Evolutionary conservation across 768 basidiomycete species (phyloP).

Genomic region (Suillus weaverae): DNA sequence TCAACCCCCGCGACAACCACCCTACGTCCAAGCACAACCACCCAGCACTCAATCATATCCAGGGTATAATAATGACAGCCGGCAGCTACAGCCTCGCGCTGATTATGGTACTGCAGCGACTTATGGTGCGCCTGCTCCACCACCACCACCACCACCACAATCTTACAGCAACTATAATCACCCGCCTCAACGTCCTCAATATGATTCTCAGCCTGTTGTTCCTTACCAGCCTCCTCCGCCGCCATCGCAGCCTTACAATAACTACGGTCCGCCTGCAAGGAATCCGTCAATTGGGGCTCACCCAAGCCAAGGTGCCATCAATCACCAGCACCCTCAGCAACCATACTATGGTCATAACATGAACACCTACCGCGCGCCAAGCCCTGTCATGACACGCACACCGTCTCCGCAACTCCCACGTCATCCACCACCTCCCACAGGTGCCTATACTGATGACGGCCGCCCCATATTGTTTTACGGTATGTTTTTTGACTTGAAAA

Average conservation of each 20-base stretch:
- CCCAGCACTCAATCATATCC: conserved; percentile 19
- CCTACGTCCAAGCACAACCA: conserved; percentile 4
- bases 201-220: conserved; percentile 20
- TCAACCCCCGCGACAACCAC: conserved; percentile 30
- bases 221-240: conserved; percentile 20
- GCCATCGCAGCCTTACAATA: conserved; percentile 10
- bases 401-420: conserved; percentile 52
- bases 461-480: conserved; percentile 86
- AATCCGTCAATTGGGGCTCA: conserved; percentile 11
- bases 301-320: conserved; percentile 16
- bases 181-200: conserved; percentile 20
- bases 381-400: conserved; percentile 44
- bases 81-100: conserved; percentile 35
- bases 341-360: conserved; percentile 18
- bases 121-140: conserved; percentile 13
- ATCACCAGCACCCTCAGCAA: conserved; percentile 35
- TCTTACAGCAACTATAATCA: conserved; percentile 16
- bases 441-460: conserved; percentile 81
- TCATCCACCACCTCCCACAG: conserved; percentile 53
- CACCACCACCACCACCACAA: conserved; percentile 3
- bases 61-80: conserved; percentile 19
- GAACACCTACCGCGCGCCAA: conserved; percentile 41
- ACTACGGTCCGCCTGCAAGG: conserved; percentile 8
- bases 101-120: conserved; percentile 20
- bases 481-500: conserved; percentile 38